Evolutionary conservation across 371 early-diverging fungal species (phyloP).

Genomic region (Furculomyces boomerangus): DNA sequence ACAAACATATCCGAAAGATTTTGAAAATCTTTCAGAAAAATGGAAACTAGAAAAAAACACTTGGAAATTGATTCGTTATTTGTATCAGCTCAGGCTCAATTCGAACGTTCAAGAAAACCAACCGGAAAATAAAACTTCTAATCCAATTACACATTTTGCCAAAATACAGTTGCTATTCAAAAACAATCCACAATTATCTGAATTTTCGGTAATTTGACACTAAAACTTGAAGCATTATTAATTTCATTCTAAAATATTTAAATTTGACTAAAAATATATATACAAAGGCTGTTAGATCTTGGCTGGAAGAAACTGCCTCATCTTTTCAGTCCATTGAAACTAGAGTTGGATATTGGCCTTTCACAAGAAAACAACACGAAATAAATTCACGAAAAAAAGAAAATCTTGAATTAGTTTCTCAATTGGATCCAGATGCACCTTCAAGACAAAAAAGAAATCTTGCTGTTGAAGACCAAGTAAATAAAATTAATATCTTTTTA

Average conservation of each 20-base stretch:
- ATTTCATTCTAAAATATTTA: neutral
- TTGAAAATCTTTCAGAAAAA: neutral
- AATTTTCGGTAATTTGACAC: constrained; percentile 9
- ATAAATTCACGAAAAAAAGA: constrained; percentile 4
- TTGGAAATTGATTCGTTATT: constrained; percentile 19
- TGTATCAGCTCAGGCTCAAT: constrained; percentile 7
- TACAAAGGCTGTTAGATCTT: constrained; percentile 23
- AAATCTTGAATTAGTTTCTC: constrained; percentile 9
- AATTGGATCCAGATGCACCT: constrained; percentile 36
- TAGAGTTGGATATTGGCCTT: constrained; percentile 27
- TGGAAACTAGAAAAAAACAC: constrained; percentile 21
- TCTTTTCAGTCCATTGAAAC: constrained; percentile 28
- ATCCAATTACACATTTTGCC: constrained; percentile 8
- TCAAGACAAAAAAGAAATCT: constrained; percentile 24
- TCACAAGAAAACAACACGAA: constrained; percentile 17
- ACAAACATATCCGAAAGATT: neutral
- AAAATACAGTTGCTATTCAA: constrained; percentile 16
- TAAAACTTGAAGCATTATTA: neutral
- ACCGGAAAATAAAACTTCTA: neutral
- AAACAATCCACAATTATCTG: constrained; percentile 6
- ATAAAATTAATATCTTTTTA: neutral
- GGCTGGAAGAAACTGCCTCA: constrained; percentile 34
- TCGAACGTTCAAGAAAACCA: neutral
- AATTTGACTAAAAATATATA: neutral
- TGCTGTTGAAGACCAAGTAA: constrained; percentile 23